Base-by-base conservation (phyloP, 164 flowering plant genomes). In the Magnolia changhungtana region DNA sequence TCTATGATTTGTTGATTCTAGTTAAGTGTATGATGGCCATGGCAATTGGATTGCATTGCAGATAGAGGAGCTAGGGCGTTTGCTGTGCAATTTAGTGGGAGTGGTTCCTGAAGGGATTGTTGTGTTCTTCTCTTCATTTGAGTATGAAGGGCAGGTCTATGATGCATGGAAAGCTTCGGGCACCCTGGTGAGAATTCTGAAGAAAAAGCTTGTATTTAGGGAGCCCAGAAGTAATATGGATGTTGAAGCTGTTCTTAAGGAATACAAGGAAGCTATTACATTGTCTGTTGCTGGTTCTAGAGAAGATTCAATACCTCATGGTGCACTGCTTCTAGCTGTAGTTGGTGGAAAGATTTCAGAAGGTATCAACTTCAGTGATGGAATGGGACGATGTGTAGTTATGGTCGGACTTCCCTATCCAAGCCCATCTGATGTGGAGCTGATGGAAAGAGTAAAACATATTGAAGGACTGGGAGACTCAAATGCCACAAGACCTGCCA, bases 341-440 rank as follows among this genome's bases (percentile, higher is more conserved):
- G 99, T 96, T 74, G 99, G 99, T 27, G 99, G 98, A 58, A 96
- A 96, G 82, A 84, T 96, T 81, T 94, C 99, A 63, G 99, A 96
- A 85, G 97, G 98, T 55, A 94, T 96, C 78, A 96, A 96, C 85
- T 93, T 96, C 78, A 96, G 96, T 78, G 99, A 96, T 83, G 97
- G 99, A 77, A 89, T 92, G 92, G 94, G 97, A 50, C 84, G 98
- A 79, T 96, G 99, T 80, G 89, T 94, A 29, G 92, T 96, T 55
- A 96, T 96, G 99, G 94, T 94, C 74, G 99, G 99, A 51, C 85
- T 96, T 78, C 98, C 99, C 7, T 96, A 94, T 83, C 93, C 99
- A 13, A 96, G 89, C 81, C 97, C 96, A 59, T 91, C 97, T 58
- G 95, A 96, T 67, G 83, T 91, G 63, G 98, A 91, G 82, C 79